Base-by-base conservation (phyloP, 495 filamentous ascomycete genomes). In the Baudoinia panamericana region DNA sequence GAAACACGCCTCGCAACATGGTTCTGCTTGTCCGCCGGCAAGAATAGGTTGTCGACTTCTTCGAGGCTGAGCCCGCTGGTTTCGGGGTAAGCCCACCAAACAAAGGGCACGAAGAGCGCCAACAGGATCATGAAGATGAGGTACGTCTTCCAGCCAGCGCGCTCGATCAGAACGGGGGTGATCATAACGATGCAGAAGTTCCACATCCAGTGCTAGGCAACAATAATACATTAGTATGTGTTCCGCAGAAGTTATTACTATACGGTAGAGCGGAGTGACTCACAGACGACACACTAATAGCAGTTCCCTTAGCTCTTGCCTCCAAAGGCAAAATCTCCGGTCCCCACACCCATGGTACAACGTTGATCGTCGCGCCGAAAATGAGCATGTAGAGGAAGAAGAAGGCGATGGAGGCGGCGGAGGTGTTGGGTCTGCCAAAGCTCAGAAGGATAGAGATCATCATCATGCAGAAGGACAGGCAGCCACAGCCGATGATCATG, bases 401-500 rank as follows among this genome's bases (percentile, higher is more conserved):
- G 44, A 71, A 66, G 0, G 63, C 56, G n/a, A 65, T 52, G 6
- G 57, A 59, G 1, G 63, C 64, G 0, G 60, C 59, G 6, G 59
- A 54, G 5, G 57, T 59, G 5, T 50, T 30, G n/a, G 57, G 55
- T 20, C 38, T 42, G 40, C 65, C 60, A 41, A 65, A 67, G 19
- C 63, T 63, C 23, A 71, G 61, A 0, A 71, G 60, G 25, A 67
- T 60, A 2, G 68, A 57, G 17, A 71, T 66, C 52, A 73, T 54
- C 54, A 70, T 60, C 63, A 72, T 56, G 36, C 61, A 67, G 18
- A 73, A 43, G 1, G 59, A 60, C 1, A 70, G 57, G 8, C 63
- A 67, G 17, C 64, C 55, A 0, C 62, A 69, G 6, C 69, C 69
- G 40, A 60, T 62, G 50, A 76, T 72, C 69, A 76, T 72, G 8